Percentiles rank a stretch among this genome's conserved stretches.
Conservation (phyloP, 108 stramenopile species). For the Cyclotella cryptica region DNA sequence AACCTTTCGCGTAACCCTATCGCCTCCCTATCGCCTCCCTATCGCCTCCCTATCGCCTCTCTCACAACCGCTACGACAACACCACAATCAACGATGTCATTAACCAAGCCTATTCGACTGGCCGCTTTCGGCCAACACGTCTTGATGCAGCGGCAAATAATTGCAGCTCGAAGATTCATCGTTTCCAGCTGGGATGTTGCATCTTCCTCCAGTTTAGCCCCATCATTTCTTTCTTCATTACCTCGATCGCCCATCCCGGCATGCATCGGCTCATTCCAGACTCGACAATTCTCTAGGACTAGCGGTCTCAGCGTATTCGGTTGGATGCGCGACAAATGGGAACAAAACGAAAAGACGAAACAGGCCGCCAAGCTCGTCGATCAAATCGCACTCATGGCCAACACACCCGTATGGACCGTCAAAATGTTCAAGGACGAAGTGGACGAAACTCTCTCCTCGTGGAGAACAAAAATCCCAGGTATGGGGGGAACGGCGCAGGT, state of each 20-base stretch:
- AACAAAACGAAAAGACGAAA: conserved; percentile 55
- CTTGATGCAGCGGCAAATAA: neutral
- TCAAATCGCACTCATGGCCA: conserved; percentile 74
- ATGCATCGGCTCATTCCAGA: neutral
- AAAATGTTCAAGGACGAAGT: conserved; percentile 73
- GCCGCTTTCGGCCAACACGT: conserved; percentile 16
- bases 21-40: neutral
- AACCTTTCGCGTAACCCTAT: neutral
- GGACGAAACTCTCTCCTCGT: conserved; percentile 60
- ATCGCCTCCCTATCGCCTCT: neutral
- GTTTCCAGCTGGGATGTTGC: neutral
- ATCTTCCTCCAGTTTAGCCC: too few relatives aligned
- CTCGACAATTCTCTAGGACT: neutral
- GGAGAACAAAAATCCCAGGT: conserved; percentile 74
- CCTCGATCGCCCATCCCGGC: neutral
- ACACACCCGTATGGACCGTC: conserved; percentile 63
- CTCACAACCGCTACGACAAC: too few relatives aligned
- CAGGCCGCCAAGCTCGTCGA: conserved; percentile 68
- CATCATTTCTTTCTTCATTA: neutral
- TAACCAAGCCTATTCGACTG: neutral
- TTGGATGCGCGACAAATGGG: conserved; percentile 59
- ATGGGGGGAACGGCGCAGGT: conserved; percentile 62
- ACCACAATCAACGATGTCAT: neutral
- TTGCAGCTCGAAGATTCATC: neutral
- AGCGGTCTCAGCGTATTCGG: conserved; percentile 30